Evolutionary conservation across 192 early-diverging fungal species (phyloP).

Genomic region (Backusella parvicylindrica): DNA sequence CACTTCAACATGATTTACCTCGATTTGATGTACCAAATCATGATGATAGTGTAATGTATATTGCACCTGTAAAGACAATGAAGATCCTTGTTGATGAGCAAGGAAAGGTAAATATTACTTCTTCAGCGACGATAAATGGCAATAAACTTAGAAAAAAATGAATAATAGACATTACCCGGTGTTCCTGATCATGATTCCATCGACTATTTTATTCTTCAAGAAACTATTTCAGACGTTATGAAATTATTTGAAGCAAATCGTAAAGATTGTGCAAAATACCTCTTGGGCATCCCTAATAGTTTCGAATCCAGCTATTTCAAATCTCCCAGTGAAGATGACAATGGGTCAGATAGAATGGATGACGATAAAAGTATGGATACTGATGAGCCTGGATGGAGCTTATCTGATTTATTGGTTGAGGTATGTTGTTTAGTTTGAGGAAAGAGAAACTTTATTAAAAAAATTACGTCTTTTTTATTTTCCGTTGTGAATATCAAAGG

Average conservation of each 20-base stretch:
- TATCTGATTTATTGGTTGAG: constrained; percentile 32
- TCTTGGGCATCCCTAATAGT: constrained; percentile 62
- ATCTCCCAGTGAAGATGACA: constrained; percentile 7
- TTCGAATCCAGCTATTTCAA: constrained; percentile 46
- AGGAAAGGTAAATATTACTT: constrained; percentile 1
- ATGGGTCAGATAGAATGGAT: constrained; percentile 23
- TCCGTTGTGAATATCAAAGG: background rate
- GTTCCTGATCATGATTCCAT: constrained; percentile 41
- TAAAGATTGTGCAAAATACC: constrained; percentile 78
- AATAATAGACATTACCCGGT: background rate
- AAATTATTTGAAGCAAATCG: constrained; percentile 88
- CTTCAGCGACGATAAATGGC: background rate
- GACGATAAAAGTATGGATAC: constrained; percentile 11
- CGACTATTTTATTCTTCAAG: constrained; percentile 73
- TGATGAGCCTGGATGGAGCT: constrained; percentile 18
- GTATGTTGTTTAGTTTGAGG: constrained; percentile 11
- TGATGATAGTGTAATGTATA: constrained; percentile 25
- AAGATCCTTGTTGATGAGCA: constrained; percentile 16
- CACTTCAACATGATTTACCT: constrained; percentile 50
- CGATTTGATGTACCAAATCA: constrained; percentile 37
- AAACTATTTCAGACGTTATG: constrained; percentile 77
- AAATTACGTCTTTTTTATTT: background rate
- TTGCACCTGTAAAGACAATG: constrained; percentile 18
- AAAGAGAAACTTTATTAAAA: background rate
- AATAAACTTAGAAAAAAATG: too few relatives aligned